Base-by-base conservation (phyloP, 371 early-diverging fungal species). In the Mortierella sp. region DNA sequence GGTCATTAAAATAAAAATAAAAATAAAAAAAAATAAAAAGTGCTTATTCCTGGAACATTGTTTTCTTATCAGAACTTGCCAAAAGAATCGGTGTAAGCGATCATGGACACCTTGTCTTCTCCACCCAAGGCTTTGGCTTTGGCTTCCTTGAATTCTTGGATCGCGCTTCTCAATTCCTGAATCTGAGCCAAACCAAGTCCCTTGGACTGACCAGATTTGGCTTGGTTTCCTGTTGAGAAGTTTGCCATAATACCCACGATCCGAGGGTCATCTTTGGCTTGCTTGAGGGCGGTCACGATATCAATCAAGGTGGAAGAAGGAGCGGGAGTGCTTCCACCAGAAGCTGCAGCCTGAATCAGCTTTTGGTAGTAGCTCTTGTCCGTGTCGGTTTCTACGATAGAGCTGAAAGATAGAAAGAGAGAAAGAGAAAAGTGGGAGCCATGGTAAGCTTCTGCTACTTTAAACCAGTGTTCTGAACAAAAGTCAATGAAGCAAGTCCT, bases 131-230 rank as follows among this genome's bases (percentile, higher is more conserved):
- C 77, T 62, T 82, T 71, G 37, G 83, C 77, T 63, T 87, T 90
- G 19, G 75, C 80, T n/a, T 72, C 76, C 57, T 70, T 75, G 62
- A 89, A 84, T 44, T 65, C 65, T 21, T 70, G 65, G 57, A 89
- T 64, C 7, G 87, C 87, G 3, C 80, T 53, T 29, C 87, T 75
- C 25, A 89, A 71, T 64, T 89, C 90, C 64, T 89, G 88, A 19
- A 85, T 74, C 68, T 89, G 88, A 4, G 86, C 86, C 48, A 86
- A 56, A 23, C 83, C 85, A 60, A 86, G 72, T 0, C 80, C 76
- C 18, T 65, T 68, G 11, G 57, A 44, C 23, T 63, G 62, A 47
- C 64, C 68, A 12, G 75, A 44, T 29, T 62, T 67, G 44, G 63
- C 43, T 37, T 37, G 37, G 23, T 70, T 70, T 7, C 65, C 63